A percentile compares a stretch with the other conserved stretches of the same genome.
These are phyloP conservation scores for Uromyces viciae-fabae DNA, from an alignment of 1,284 basidiomycete species.

Conservation along the genomic window DNA sequence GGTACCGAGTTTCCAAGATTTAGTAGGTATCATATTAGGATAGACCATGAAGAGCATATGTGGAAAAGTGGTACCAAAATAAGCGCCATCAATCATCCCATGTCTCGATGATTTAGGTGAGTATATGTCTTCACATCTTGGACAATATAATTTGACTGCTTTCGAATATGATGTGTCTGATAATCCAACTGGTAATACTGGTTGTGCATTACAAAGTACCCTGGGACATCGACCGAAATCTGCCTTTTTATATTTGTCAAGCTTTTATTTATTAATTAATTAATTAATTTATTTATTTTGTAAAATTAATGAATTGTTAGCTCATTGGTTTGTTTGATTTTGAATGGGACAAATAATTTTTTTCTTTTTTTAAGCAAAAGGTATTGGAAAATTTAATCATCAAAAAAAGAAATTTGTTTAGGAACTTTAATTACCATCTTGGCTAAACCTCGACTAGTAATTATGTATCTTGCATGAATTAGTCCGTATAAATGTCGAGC, in stretches of 20 bases:
- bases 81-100: slow-evolving; percentile 90
- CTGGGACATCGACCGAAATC: slow-evolving; percentile 95
- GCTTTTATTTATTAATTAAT: background rate
- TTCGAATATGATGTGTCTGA: slow-evolving; percentile 92
- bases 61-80: slow-evolving; percentile 90
- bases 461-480: slow-evolving; percentile 46
- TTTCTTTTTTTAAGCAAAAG: too few relatives aligned
- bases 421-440: too few relatives aligned
- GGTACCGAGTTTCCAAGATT: slow-evolving; percentile 61
- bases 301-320: too few relatives aligned
- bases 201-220: slow-evolving; percentile 83
- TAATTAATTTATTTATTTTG: too few relatives aligned
- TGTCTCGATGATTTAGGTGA: slow-evolving; percentile 90
- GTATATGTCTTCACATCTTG: slow-evolving; percentile 92
- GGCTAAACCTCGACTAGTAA: slow-evolving; percentile 37
- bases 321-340: too few relatives aligned
- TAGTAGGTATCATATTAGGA: slow-evolving; percentile 79
- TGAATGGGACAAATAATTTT: too few relatives aligned
- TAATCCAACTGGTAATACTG: slow-evolving; percentile 88
- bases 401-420: too few relatives aligned
- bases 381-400: too few relatives aligned
- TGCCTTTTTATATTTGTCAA: slow-evolving; percentile 89
- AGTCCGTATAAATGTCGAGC: slow-evolving; percentile 66
- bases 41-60: slow-evolving; percentile 94
- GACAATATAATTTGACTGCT: slow-evolving; percentile 93